Base-by-base conservation (phyloP, 2,329 filamentous ascomycete species). In the Conoideocrella luteorostrata region DNA sequence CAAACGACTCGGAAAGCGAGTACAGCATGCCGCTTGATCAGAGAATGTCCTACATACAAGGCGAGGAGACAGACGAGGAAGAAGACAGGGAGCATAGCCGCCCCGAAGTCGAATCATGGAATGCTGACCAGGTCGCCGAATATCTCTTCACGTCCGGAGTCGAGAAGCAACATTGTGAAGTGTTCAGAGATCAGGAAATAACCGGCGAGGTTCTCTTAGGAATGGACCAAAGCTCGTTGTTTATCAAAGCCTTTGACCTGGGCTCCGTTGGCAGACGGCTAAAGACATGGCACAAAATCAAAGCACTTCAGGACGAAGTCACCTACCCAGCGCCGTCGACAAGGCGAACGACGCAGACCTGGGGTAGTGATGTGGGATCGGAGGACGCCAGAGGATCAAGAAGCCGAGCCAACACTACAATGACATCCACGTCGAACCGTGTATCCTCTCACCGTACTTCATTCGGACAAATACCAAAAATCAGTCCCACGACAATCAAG, bases 201-300 rank as follows among this genome's bases (percentile, higher is more conserved):
- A 84, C 86, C 2, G 93, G 93, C 39, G 90, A 97, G 56, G 91
- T 97, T 4, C 69, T 98, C 30, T 68, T 98, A 41, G 88, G 87
- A 42, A 95, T 97, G 88, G 89, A 96, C 56, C 91, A 96, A 67
- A 87, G 88, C 45, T 94, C 93, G 30, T 74, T 97, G 13, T 95
- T 96, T 61, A 84, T 97, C 70, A 95, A 95, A 60, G 90, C 93
- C 37, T 95, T 96, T 55, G 88, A 96, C 53, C 74, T 97, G 52
- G 91, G 91, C 15, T 88, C 90, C 3, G 90, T 97, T 53, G 91
- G 91, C 7, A 78, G 88, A 45, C 78, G 91, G 48, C 68, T 97
- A 49, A 94, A 94, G 63, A 95, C 90, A 2, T 97, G 91, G 91
- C 88, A 96, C 65, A 95, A 93, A 65, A 90, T 97, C 63, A 95